phyloP scores from a whole-genome alignment of 2,329 filamentous ascomycete species.

The Colletotrichum cuscutae region DNA sequence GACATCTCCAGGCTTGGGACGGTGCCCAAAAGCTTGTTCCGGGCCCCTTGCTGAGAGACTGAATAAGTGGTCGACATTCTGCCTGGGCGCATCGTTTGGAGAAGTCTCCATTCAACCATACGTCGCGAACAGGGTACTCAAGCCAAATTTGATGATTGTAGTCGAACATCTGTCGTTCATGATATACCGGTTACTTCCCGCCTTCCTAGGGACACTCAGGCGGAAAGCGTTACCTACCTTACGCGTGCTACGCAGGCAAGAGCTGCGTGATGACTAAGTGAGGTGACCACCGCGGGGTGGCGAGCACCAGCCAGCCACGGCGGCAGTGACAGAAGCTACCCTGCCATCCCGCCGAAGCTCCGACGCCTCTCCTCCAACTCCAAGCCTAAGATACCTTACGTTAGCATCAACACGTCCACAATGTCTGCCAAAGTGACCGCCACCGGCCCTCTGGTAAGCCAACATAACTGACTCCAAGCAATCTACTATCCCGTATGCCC shows the following conservation, averaged over 20 bases:
- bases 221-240: not conserved
- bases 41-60: too few relatives aligned
- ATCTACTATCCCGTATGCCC: not conserved
- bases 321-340: not conserved
- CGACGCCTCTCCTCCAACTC: not conserved
- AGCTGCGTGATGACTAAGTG: not conserved
- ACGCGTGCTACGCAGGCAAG: not conserved
- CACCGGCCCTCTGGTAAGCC: constrained; percentile 55
- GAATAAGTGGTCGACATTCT: not conserved
- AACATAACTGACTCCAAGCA: not conserved
- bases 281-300: not conserved
- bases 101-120: not conserved
- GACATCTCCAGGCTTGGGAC: not conserved
- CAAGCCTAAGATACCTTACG: too few relatives aligned
- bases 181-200: too few relatives aligned
- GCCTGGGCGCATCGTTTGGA: too few relatives aligned
- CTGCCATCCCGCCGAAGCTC: not conserved
- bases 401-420: not conserved
- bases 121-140: not conserved
- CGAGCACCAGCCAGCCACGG: not conserved
- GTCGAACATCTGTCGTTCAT: too few relatives aligned
- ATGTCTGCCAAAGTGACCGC: constrained; percentile 52
- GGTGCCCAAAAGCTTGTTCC: constrained; percentile 6
- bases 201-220: not conserved
- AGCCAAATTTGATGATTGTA: too few relatives aligned